Evolutionary conservation across 257 asterid genomes (phyloP), one percentile per base, ranked within the genome.

Genomic region (Linderniella brevidens): DNA sequence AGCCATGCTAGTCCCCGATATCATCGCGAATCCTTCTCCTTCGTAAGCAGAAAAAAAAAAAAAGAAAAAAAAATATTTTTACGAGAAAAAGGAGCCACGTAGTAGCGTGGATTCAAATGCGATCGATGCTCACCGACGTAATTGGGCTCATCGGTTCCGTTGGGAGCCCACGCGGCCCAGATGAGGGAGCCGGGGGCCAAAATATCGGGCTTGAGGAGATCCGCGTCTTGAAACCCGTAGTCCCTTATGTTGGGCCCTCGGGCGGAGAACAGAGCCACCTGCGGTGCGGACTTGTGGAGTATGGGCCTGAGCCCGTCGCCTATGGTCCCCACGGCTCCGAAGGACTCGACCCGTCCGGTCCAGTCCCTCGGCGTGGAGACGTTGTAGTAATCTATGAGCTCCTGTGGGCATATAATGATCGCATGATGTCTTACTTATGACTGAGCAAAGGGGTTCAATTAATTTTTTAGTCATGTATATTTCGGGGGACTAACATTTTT

Each of bases 131-230:
- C 76, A 84, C 99, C 94, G 18, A 68, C 38, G 54, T 75, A 85
- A 67, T 90, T 77, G 14, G 96, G 72, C 67, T 90, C 94, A 29
- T 90, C 99, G 19, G 99, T 90, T 56, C 99, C 99, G 41, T 85
- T 81, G 17, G 78, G 94, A 53, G 96, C 66, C 99, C 99, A 90
- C 53, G 99, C 99, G 53, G 99, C 90, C 99, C 99, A 90, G 48
- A 90, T 90, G 9, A 90, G 79, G 64, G 93, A 78, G 44, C 99
- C 99, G 0, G 99, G 98, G 59, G 99, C 99, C 36, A 90, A 75
- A 64, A 90, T 90, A 60, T 90, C 99, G 1, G 99, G 99, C 67
- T 90, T 90, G 48, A 90, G 74, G 63, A 90, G 72, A 68, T 90
- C 99, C 11, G 99, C 94, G 19, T 90, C 99, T 62, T 70, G 79